These are phyloP conservation scores for Strobilomyces dryophilus DNA, from an alignment of 768 basidiomycete genomes.

Conservation along the genomic window DNA sequence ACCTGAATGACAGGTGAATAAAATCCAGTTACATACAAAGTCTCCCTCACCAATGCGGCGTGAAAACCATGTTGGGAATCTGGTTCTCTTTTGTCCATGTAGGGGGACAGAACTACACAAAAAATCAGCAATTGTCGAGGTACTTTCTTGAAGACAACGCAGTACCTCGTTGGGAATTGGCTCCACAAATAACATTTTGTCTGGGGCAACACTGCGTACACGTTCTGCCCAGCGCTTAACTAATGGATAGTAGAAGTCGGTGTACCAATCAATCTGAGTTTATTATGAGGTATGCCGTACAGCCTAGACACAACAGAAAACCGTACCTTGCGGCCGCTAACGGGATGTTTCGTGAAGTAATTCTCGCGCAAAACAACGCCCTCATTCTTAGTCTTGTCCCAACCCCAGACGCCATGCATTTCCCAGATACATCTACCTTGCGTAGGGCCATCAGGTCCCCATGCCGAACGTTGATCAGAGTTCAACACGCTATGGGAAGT, in stretches of 20 bases:
- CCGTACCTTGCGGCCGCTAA: constrained; percentile 55
- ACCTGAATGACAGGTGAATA: constrained; percentile 46
- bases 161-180: constrained; percentile 90
- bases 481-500: constrained; percentile 61
- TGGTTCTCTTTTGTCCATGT: constrained; percentile 69
- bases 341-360: constrained; percentile 76
- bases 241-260: constrained; percentile 81
- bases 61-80: constrained; percentile 60
- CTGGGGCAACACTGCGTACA: constrained; percentile 45
- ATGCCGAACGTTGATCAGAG: constrained; percentile 52
- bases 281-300: not conserved
- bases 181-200: constrained; percentile 73
- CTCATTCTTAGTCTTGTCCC: constrained; percentile 60
- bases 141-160: not conserved
- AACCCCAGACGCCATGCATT: constrained; percentile 92
- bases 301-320: not conserved
- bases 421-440: constrained; percentile 78
- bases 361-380: constrained; percentile 77
- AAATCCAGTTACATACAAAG: not conserved
- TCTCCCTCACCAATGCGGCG: constrained; percentile 65
- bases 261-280: constrained; percentile 77
- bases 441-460: constrained; percentile 74
- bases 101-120: constrained; percentile 66
- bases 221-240: constrained; percentile 61
- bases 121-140: constrained; percentile 3